Evolutionary conservation across 805 yeast genomes (phyloP), one percentile per base, ranked within the genome.

Genomic region (Trichomonascus vanleenenianus): DNA sequence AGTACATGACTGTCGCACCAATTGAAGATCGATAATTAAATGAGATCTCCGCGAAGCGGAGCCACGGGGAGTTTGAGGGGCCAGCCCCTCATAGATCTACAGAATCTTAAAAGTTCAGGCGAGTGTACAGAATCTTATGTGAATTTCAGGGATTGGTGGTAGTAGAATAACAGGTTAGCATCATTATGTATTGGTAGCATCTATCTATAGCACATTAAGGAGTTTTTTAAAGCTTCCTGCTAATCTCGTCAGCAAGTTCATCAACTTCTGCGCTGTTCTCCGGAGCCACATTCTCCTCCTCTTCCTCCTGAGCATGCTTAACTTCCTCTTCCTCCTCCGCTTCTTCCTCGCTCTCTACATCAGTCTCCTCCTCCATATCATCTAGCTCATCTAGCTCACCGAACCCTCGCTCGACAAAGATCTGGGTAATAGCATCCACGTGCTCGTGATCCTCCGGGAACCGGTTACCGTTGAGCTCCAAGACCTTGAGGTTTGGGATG

Each of bases 331-430:
- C 77, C 2, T 70, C 81, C 3, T 72, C 80, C 9, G 74, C 81
- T 15, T 74, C 82, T 2, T 75, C 83, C 18, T 79, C 85, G 46
- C 79, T 86, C 44, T 79, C 86, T 19, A 77, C 85, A 40, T 79
- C 77, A 51, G 79, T 79, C 31, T 75, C 70, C 63, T 87, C 96
- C 69, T 91, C 98, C 67, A 93, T 76, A 56, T 93, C 98, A 56
- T 91, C 97, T 42, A 93, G 73, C 61, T 93, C 98, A 57, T 91
- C 96, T 30, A 93, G 69, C 62, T 83, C 91, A 50, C 95, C 96
- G 47, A 69, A 65, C 0, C 89, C 93, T 58, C 87, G 78, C 34
- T 72, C 75, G 46, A 76, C 85, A 55, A 91, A 87, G 14, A 80
- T 63, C 16, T 70, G 76, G 40, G 64, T 72, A 52, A 91, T 76